Evolutionary conservation across 2,329 filamentous ascomycete species (phyloP).

Genomic region (Venturia oleaginea): DNA sequence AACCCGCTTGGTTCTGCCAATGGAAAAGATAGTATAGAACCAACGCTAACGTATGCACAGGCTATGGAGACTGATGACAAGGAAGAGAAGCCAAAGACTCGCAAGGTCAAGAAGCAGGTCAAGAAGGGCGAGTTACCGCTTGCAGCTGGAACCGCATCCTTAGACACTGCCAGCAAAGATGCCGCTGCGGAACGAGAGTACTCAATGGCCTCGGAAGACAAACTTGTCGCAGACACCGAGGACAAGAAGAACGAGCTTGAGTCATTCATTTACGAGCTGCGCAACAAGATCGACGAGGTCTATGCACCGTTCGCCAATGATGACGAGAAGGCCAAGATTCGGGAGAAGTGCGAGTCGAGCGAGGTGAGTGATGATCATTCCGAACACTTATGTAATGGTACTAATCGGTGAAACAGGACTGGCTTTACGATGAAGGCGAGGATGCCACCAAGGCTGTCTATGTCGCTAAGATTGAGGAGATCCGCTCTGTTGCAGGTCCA

Average conservation of each 20-base stretch:
- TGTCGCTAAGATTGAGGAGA: constrained; percentile 90
- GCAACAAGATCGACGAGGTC: constrained; percentile 87
- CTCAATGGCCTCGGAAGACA: constrained; percentile 94
- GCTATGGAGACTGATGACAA: constrained; percentile 71
- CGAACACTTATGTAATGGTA: neutral
- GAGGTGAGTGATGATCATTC: constrained; percentile 57
- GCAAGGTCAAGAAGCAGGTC: constrained; percentile 99
- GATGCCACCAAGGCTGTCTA: constrained; percentile 92
- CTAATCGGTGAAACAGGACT: constrained; percentile 55
- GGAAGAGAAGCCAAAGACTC: constrained; percentile 59
- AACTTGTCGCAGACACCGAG: constrained; percentile 94
- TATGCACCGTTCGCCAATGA: constrained; percentile 84
- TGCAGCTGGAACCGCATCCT: constrained; percentile 68
- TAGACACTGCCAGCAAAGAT: constrained; percentile 61
- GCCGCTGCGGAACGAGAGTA: constrained; percentile 72
- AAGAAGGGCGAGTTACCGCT: constrained; percentile 94
- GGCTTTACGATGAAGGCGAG: constrained; percentile 95
- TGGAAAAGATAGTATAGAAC: constrained; percentile 12
- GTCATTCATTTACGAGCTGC: constrained; percentile 92
- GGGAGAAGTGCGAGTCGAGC: constrained; percentile 68
- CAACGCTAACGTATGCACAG: constrained; percentile 37
- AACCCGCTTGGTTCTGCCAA: neutral
- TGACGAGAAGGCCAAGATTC: constrained; percentile 83
- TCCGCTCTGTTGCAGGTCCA: constrained; percentile 80
- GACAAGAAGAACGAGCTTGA: constrained; percentile 99